Conservation (phyloP, 1,284 basidiomycete species). For the Cutaneotrichosporon cavernicola region DNA sequence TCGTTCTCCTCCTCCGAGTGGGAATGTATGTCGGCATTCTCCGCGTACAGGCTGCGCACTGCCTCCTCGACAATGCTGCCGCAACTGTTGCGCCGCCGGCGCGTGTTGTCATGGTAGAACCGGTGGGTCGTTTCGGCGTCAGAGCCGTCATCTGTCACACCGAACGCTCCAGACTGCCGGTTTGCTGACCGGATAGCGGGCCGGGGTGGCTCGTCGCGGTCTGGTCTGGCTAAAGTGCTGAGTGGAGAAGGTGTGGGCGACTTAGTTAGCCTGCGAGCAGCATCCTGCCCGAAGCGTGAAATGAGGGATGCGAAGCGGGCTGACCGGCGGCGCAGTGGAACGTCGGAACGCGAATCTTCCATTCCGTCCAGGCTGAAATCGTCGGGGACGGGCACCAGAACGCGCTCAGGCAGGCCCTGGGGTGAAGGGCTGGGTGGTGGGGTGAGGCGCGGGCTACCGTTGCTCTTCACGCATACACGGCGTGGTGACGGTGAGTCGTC, state of each 20-base stretch:
- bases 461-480: not conserved
- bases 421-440: not conserved
- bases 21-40: slow-evolving; percentile 21
- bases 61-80: slow-evolving; percentile 16
- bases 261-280: slow-evolving; percentile 13
- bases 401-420: not conserved
- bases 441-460: not conserved
- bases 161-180: slow-evolving; percentile 36
- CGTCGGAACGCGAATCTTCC: not conserved
- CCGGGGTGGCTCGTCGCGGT: not conserved
- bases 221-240: not conserved
- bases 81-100: slow-evolving; percentile 9
- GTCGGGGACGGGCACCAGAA: not conserved
- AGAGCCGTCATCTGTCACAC: slow-evolving; percentile 39
- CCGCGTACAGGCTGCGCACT: slow-evolving; percentile 24
- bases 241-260: slow-evolving; percentile 3
- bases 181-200: slow-evolving; percentile 21
- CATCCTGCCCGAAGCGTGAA: slow-evolving; percentile 11
- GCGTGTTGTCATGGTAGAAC: slow-evolving; percentile 3
- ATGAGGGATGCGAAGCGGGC: slow-evolving; percentile 14
- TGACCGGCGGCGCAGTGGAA: not conserved
- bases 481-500: not conserved
- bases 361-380: not conserved
- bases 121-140: slow-evolving; percentile 3
- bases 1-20: slow-evolving; percentile 1